Evolutionary conservation across 2,329 filamentous ascomycete genomes (phyloP), one percentile per base, ranked within the genome.

Genomic region (Colletotrichum plurivorum): DNA sequence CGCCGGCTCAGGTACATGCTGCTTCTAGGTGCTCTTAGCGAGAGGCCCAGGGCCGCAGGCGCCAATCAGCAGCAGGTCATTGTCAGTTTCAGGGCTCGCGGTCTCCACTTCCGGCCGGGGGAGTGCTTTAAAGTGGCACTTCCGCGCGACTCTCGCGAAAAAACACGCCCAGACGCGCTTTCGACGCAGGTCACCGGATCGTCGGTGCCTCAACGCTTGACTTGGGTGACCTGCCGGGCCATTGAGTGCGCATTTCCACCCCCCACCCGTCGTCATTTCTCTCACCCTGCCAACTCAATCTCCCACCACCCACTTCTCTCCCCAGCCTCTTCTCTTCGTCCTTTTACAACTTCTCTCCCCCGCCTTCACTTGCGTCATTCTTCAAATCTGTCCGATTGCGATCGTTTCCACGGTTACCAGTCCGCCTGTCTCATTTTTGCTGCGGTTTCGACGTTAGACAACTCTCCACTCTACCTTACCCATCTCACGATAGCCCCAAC

Each of bases 381-480:
- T 51, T 54, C 43, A 36, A 49, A 39, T 31, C 9, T 36, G 9
- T 10, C 43, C 46, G 59, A 55, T 56, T 61, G 49, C 62, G 45
- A 67, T 69, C 48, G 67, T 69, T 69, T 66, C 62, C 52, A 61
- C 55, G 49, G 62, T 52, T 49, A 66, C 67, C 49, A 41, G 48
- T 18, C 36, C 27, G 36, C n/a, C 48, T 45, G 41, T 22, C 16
- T 56, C 13, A 46, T 36, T 45, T 55, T 36, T 36, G 31, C 16
- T 20, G 27, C 31, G 54, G 39, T 31, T 25, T 5, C 49, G 55
- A 63, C 52, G 39, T 27, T 41, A 67, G 46, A 63, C 45, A 48
- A 66, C 66, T 69, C 71, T 72, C 71, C 70, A 72, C 72, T 70
- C 67, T 55, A 43, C 48, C 18, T 43, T 10, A 36, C n/a, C 25